These are phyloP conservation scores for Chaetomium sp. DNA, from an alignment of 2,329 filamentous ascomycete genomes.

Conservation along the genomic window DNA sequence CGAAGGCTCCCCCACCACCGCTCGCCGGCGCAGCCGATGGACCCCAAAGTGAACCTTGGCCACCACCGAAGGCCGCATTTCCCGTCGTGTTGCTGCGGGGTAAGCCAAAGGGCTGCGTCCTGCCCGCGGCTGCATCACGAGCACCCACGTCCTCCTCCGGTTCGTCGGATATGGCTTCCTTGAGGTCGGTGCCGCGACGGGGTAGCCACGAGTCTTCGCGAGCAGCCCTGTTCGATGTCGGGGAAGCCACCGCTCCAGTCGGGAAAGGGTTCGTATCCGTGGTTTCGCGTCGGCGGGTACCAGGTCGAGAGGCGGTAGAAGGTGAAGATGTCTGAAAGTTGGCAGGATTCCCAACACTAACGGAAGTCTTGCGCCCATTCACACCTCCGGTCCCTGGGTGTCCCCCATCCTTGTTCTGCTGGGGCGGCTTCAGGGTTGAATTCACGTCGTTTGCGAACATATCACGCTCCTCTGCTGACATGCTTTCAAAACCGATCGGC, in stretches of 20 bases:
- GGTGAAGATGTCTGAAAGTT: conserved; percentile 69
- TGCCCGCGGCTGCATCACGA: conserved; percentile 27
- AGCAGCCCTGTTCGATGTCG: conserved; percentile 52
- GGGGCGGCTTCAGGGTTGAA: conserved; percentile 81
- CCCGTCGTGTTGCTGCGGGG: conserved; percentile 50
- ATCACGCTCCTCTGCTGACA: conserved; percentile 60
- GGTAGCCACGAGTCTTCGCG: conserved; percentile 60
- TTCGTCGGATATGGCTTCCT: conserved; percentile 47
- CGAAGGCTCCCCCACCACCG: conserved; percentile 72
- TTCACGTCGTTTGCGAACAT: conserved; percentile 83
- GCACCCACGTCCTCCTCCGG: conserved; percentile 40
- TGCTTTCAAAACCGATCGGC: conserved; percentile 66
- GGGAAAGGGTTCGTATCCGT: conserved; percentile 59
- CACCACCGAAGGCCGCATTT: conserved; percentile 37
- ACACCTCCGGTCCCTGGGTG: conserved; percentile 42
- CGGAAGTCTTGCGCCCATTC: conserved; percentile 72
- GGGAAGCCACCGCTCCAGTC: conserved; percentile 50
- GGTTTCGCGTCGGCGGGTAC: conserved; percentile 76
- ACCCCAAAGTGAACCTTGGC: conserved; percentile 41
- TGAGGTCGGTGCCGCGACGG: conserved; percentile 48
- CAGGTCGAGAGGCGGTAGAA: conserved; percentile 62
- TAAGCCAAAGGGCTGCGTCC: conserved; percentile 38
- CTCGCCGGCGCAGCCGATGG: conserved; percentile 52
- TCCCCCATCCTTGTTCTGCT: conserved; percentile 62
- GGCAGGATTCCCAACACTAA: conserved; percentile 62